Evolutionary conservation across 768 basidiomycete species (phyloP).

Genomic region (Lentinula lateritia): DNA sequence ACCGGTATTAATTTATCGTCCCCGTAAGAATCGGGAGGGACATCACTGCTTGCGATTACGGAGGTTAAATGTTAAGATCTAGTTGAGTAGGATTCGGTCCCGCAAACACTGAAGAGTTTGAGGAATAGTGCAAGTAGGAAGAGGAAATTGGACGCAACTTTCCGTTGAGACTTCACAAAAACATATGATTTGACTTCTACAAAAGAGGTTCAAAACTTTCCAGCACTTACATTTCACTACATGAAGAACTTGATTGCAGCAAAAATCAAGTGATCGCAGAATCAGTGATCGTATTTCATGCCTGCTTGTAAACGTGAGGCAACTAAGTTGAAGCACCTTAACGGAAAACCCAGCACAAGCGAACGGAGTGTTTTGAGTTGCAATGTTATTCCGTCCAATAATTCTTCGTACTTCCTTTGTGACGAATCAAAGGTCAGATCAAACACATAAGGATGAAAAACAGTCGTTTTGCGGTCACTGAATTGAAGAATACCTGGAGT

Average conservation of each 20-base stretch:
- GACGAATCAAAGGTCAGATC: neutral
- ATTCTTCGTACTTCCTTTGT: neutral
- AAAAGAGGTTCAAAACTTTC: neutral
- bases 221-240: neutral
- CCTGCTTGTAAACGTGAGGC: slow-evolving; percentile 4
- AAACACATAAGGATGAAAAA: neutral
- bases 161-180: neutral
- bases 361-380: slow-evolving; percentile 5
- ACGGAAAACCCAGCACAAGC: neutral
- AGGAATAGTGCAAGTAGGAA: neutral
- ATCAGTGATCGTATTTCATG: neutral
- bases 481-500: neutral
- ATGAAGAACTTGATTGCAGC: neutral
- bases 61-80: neutral
- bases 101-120: neutral
- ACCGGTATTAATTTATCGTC: no score
- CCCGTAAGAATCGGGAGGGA: neutral
- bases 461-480: neutral
- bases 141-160: neutral
- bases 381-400: neutral
- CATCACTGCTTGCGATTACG: neutral
- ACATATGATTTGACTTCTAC: neutral
- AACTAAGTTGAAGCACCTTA: neutral
- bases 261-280: neutral
- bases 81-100: neutral